Evolutionary conservation across 2,329 filamentous ascomycete species (phyloP), one percentile per base, ranked within the genome.

Genomic region (Neurospora crassa): DNA sequence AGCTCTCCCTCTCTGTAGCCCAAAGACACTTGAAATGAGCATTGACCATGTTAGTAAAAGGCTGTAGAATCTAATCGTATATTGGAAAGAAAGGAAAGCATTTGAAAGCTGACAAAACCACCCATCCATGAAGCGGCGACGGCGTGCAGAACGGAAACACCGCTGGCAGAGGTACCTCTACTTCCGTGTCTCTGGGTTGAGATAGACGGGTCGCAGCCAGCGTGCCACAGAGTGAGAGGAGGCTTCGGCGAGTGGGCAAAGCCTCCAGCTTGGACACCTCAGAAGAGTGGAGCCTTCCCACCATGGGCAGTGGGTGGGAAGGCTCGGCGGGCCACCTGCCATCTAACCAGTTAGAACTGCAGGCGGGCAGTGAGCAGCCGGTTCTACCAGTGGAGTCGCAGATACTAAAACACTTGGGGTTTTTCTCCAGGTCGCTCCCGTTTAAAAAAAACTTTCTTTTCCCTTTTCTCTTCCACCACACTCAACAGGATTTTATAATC

Each of bases 401-500:
- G 68, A 71, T 71, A 74, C 47, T 73, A 74, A 76, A 76, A 75
- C 72, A 72, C 72, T 74, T 74, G 74, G 47, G 47, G 74, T 72
- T 68, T 71, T 68, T 68, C 68, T 69, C 70, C 63, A 47, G 70
- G 71, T 69, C 69, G 43, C 69, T 70, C 68, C 70, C 68, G n/a
- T 45, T 40, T 40, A 40, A 70, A 74, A 74, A 74, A 76, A 77
- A 73, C 72, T 71, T 71, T 71, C 72, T 76, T 72, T 69, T 72
- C 40, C 67, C 68, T 53, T 69, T 73, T 70, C 71, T 74, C 73
- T 74, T 74, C 74, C 73, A 74, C 71, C 73, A 74, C 76, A 76
- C 75, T 71, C 74, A 73, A 70, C 74, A 73, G 78, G 78, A 79
- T 80, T 78, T 76, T 74, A 75, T 73, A 77, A 78, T 79, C 77